Percentiles rank a stretch among this genome's conserved stretches.
Evolutionary conservation across 1,284 basidiomycete genomes (phyloP).

Genomic region (Cryptococcus deneoformans): DNA sequence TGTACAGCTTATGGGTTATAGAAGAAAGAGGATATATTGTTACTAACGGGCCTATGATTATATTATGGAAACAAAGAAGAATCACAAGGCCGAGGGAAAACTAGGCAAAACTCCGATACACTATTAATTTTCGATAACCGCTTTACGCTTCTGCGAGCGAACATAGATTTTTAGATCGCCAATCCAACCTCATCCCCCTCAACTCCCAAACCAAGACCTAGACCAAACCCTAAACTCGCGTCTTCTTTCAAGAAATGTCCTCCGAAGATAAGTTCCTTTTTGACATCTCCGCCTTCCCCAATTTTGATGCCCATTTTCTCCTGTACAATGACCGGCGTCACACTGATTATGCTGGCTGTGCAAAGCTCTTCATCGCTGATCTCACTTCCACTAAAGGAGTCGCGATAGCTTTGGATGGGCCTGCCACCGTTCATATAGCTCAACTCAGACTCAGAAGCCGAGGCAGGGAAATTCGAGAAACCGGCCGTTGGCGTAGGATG

Average conservation of each 20-base stretch:
- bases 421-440: background rate
- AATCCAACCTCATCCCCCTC: conserved; percentile 17
- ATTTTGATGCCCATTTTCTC: background rate
- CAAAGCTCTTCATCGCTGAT: conserved; percentile 36
- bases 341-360: conserved; percentile 38
- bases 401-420: conserved; percentile 6
- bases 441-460: background rate
- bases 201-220: conserved; percentile 5
- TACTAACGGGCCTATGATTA: no score
- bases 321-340: conserved; percentile 24
- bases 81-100: no score
- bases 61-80: no score
- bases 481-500: background rate
- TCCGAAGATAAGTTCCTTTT: conserved; percentile 16
- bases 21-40: no score
- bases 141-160: no score
- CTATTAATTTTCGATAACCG: no score
- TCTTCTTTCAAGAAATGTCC: conserved; percentile 6
- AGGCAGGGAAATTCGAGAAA: background rate
- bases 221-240: conserved; percentile 12
- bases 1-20: no score
- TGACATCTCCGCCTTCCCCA: conserved; percentile 3
- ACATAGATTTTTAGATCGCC: conserved; percentile 10
- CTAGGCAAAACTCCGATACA: no score
- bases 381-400: conserved; percentile 27